Evolutionary conservation across 139 green algal species (phyloP).

Genomic region (Closterium sp.): DNA sequence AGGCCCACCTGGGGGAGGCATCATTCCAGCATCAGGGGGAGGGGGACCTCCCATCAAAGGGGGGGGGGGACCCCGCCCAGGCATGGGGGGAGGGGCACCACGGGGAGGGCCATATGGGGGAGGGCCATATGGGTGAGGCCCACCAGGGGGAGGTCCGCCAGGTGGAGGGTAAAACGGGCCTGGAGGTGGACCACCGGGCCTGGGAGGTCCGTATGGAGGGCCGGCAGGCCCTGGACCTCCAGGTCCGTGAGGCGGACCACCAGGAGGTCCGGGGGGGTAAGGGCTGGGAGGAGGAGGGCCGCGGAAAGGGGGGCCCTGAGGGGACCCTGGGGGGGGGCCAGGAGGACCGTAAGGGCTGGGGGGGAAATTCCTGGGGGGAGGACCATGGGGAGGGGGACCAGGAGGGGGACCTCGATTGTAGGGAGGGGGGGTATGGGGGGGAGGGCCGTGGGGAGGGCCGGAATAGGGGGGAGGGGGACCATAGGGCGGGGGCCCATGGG

Average conservation of each 20-base stretch:
- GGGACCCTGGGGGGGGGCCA: background rate
- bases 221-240: background rate
- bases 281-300: background rate
- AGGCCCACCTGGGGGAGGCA: background rate
- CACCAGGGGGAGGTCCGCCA: no score
- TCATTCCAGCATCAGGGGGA: background rate
- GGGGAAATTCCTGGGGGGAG: background rate
- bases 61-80: background rate
- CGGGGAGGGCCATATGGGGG: background rate
- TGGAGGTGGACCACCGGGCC: background rate
- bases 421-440: background rate
- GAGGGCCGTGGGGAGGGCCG: background rate
- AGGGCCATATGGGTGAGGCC: no score
- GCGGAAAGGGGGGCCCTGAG: background rate
- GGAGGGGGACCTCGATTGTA: background rate
- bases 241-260: background rate
- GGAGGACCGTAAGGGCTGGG: background rate
- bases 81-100: background rate
- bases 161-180: background rate
- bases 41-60: slow-evolving; percentile 9
- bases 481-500: background rate
- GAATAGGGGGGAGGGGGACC: background rate
- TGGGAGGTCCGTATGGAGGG: slow-evolving; percentile 8
- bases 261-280: background rate
- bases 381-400: background rate